A percentile compares a stretch with the other conserved stretches of the same genome.
Evolutionary conservation across 2,329 filamentous ascomycete genomes (phyloP).

Genomic region (Fusarium dlaminii): DNA sequence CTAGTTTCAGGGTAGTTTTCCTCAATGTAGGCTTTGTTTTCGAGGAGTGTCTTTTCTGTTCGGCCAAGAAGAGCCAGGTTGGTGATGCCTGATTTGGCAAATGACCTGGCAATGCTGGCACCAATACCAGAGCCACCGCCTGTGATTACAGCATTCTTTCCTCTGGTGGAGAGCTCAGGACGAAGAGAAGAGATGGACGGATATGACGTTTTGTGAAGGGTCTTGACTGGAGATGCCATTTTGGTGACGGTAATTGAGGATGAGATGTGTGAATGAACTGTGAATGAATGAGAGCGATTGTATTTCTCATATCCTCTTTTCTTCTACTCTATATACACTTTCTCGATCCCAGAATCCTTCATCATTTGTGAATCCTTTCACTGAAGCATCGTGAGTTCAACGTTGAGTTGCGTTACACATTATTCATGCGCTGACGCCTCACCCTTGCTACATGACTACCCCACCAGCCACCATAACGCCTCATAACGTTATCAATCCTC

Average conservation of each 20-base stretch:
- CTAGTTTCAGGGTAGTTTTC: constrained; percentile 65
- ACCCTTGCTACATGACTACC: background rate
- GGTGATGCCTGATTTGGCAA: constrained; percentile 52
- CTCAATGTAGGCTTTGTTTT: constrained; percentile 45
- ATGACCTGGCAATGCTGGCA: constrained; percentile 69
- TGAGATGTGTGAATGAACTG: background rate
- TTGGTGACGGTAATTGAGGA: background rate
- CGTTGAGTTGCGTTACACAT: constrained; percentile 20
- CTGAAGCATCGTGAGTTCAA: background rate
- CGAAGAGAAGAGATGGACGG: constrained; percentile 45
- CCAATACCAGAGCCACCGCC: constrained; percentile 72
- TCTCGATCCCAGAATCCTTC: no score
- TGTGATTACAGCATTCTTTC: constrained; percentile 68
- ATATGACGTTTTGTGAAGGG: constrained; percentile 40
- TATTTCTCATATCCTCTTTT: background rate
- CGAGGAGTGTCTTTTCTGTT: constrained; percentile 44
- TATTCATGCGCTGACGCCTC: background rate
- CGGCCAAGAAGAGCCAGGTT: constrained; percentile 54
- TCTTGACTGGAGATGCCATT: constrained; percentile 26
- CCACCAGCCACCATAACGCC: constrained; percentile 15
- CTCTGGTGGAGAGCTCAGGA: constrained; percentile 50
- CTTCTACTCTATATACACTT: background rate
- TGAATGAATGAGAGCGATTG: background rate
- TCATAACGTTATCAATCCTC: constrained; percentile 23
- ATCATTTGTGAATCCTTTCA: background rate